Evolutionary conservation across 225 moss, liverwort and hornwort genomes (phyloP), one percentile per base, ranked within the genome.

Genomic region (Bryum argenteum): DNA sequence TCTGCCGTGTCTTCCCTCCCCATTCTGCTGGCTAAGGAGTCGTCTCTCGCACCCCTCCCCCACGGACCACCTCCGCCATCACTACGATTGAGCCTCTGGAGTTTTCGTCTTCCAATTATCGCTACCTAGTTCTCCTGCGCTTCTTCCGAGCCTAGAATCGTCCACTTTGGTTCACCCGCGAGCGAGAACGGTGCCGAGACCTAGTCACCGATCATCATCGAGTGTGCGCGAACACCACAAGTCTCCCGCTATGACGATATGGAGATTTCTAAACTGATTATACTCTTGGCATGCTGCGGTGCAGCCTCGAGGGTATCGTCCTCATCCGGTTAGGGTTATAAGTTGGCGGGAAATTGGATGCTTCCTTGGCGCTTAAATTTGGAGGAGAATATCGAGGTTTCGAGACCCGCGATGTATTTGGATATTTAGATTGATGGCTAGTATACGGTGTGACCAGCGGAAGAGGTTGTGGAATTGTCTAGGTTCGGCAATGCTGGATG

Each of bases 401-500:
- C 11, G 48, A 48, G 48, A 48, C 17, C 17, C 16, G 17, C 17
- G 48, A 48, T 48, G 6, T 48, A 16, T 48, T 11, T 48, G 48
- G 16, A 17, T 17, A 48, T 6, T 73, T 75, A 65, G 71, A 78
- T 47, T 47, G 10, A 69, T 58, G 55, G 22, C 61, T 69, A 55
- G 62, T 71, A 22, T 47, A 13, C 55, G 8, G 23, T 17, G 33
- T 17, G 54, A 43, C 61, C 55, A 78, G 72, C 61, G 68, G 55
- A 52, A 51, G 57, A 66, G 66, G 59, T 54, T 18, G 15, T 26
- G 20, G 62, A 20, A 61, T 58, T 3, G 16, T 78, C 56, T 78
- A 76, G 78, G 75, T 81, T 76, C 17, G 72, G 75, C 42, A 50
- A 72, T 62, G 75, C 19, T 19, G 14, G 61, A 45, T 52, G 65